Base-by-base conservation (phyloP, 2,329 filamentous ascomycete species). In the Claviceps sp. region DNA sequence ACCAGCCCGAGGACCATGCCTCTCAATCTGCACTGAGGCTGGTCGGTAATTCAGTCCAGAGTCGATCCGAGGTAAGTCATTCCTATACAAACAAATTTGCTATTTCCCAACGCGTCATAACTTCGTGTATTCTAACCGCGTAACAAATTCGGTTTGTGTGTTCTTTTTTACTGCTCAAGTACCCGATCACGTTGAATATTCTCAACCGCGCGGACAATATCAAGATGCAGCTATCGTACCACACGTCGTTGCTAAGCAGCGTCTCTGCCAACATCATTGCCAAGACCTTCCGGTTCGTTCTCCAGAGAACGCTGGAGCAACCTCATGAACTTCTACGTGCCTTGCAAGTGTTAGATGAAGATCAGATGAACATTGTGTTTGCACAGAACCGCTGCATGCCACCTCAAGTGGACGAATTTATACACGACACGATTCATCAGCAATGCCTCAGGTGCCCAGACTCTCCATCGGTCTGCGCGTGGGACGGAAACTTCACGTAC, bases 1-100 rank as follows among this genome's bases (percentile, higher is more conserved):
- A 47, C 34, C 34, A 38, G 46, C 46, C 30, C 2, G 46, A 65
- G 8, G 17, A 46, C 58, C 58, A 34, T 47, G 34, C n/a, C 48
- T 26, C 39, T 46, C 46, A n/a, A 17, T 48, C 43, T 47, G 48
- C 45, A 6, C 1, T 47, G n/a, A 47, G n/a, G 13, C 7, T 47
- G 17, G 17, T 47, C 6, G 46, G 46, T 14, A 34, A 47, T 47
- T 4, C 2, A n/a, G 17, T 47, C 13, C 46, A 47, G 6, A 47
- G 46, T 38, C 46, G 46, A 47, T 47, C 46, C 6, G 46, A 47
- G 46, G 46, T 47, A 39, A n/a, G 44, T 47, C 11, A 10, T 47
- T 13, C 19, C 24, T 11, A 4, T 41, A 10, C 24, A 17, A 6
- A 7, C 26, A n/a, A 19, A 19, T n/a, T 11, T n/a, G 14, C 30